Percentiles rank a stretch among this genome's conserved stretches.
phyloP scores from a whole-genome alignment of 208 protist genomes.

The Borovskyia barvae region DNA sequence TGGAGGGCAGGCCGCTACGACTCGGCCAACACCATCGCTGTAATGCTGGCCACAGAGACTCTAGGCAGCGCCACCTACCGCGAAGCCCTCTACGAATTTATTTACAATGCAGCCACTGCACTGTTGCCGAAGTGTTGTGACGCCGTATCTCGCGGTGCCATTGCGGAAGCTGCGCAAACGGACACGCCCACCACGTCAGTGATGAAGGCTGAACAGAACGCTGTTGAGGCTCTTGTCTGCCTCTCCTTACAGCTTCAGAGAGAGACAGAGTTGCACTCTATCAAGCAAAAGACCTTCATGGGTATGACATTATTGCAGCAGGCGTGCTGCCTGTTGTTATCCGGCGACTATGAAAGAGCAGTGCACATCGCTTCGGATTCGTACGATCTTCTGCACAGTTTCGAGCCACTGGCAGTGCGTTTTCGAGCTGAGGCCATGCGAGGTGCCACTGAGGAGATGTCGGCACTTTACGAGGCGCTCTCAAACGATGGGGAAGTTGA shows the following conservation, averaged over 20 bases:
- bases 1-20: conserved; percentile 27
- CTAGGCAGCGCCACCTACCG: conserved; percentile 16
- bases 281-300: conserved; percentile 20
- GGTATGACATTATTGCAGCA: conserved; percentile 37
- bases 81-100: conserved; percentile 61
- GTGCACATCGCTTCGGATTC: neutral
- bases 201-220: neutral
- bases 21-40: conserved; percentile 13
- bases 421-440: conserved; percentile 13
- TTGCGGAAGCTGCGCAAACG: neutral
- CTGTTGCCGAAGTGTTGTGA: neutral
- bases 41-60: conserved; percentile 26
- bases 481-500: neutral
- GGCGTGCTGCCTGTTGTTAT: conserved; percentile 15
- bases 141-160: too few relatives aligned
- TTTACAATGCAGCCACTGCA: conserved; percentile 36
- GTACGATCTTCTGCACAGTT: conserved; percentile 16
- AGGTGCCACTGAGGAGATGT: neutral
- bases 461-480: neutral
- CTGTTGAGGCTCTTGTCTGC: conserved; percentile 14
- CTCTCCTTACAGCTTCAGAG: conserved; percentile 30
- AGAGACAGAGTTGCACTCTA: neutral
- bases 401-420: conserved; percentile 32
- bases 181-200: neutral
- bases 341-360: conserved; percentile 12